Evolutionary conservation across 805 yeast species (phyloP).

Genomic region (Lipomyces mesembrius): DNA sequence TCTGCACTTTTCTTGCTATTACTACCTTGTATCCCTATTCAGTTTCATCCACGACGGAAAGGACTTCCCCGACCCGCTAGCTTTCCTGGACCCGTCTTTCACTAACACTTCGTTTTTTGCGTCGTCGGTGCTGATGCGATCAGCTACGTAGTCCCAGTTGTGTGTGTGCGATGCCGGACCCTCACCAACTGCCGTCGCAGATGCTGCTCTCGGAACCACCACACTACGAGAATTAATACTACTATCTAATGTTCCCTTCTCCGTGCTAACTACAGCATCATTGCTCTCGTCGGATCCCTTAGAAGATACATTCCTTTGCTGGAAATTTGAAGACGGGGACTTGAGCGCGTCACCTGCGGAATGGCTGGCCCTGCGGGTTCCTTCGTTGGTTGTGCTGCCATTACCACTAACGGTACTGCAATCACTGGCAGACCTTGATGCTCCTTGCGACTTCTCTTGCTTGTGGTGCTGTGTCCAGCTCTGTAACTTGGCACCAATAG

Average conservation of each 20-base stretch:
- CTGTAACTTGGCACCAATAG: neutral
- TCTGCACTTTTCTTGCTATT: neutral
- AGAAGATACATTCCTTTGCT: too few relatives aligned
- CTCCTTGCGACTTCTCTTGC: neutral
- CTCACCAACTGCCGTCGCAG: too few relatives aligned
- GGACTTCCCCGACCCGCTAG: neutral
- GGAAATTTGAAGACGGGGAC: neutral
- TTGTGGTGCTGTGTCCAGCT: neutral
- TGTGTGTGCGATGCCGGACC: too few relatives aligned
- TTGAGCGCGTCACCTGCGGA: neutral
- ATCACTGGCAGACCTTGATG: neutral
- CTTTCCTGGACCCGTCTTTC: constrained; percentile 24
- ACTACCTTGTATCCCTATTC: neutral
- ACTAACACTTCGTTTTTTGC: neutral
- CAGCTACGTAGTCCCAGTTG: constrained; percentile 6
- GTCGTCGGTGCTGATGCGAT: constrained; percentile 1
- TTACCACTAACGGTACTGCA: neutral
- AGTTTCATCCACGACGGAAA: constrained; percentile 20
- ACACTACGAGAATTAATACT: too few relatives aligned
- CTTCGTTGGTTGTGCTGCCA: neutral
- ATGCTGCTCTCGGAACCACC: too few relatives aligned
- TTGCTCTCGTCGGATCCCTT: too few relatives aligned
- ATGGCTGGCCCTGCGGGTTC: neutral
- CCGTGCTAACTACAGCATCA: too few relatives aligned
- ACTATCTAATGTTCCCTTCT: too few relatives aligned